Conservation (phyloP, 2,329 filamentous ascomycete species). For the Pseudocercospora eumusae region DNA sequence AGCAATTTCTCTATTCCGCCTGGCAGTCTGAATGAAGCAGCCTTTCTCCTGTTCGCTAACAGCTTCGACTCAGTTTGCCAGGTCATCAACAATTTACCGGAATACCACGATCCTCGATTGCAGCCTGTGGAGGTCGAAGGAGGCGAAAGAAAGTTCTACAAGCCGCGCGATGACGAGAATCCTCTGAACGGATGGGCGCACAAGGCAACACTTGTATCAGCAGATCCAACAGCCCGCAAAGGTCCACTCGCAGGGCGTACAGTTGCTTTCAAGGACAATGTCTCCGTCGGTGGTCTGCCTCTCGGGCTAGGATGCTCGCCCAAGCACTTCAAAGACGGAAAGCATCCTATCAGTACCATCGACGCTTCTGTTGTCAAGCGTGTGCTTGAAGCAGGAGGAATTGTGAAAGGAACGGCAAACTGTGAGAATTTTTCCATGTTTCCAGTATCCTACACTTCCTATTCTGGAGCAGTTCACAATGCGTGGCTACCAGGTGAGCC, state of each 20-base stretch:
- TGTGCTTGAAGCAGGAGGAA: conserved; percentile 47
- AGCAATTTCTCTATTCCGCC: conserved; percentile 32
- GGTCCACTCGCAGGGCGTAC: conserved; percentile 36
- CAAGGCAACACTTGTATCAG: conserved; percentile 37
- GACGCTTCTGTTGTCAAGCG: conserved; percentile 52
- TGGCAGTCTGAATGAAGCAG: conserved; percentile 29
- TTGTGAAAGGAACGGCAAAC: conserved; percentile 48
- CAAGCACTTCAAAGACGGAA: conserved; percentile 43
- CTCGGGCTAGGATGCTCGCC: conserved; percentile 48
- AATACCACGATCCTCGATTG: conserved; percentile 43
- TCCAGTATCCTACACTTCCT: conserved; percentile 47
- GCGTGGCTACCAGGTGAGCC: conserved; percentile 35
- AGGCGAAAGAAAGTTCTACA: conserved; percentile 30
- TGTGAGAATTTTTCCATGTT: conserved; percentile 53
- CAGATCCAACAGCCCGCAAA: conserved; percentile 27
- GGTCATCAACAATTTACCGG: conserved; percentile 37
- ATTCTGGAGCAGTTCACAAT: conserved; percentile 51
- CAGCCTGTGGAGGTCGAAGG: conserved; percentile 34
- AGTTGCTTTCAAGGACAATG: conserved; percentile 53
- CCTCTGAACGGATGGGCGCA: conserved; percentile 50
- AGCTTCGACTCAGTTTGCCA: conserved; percentile 35
- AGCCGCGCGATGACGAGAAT: conserved; percentile 39
- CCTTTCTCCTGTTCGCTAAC: conserved; percentile 35
- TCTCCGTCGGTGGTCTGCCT: conserved; percentile 49
- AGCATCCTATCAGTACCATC: conserved; percentile 41